These are phyloP conservation scores for Phoma sp. DNA, from an alignment of 2,329 filamentous ascomycete genomes.

Conservation along the genomic window DNA sequence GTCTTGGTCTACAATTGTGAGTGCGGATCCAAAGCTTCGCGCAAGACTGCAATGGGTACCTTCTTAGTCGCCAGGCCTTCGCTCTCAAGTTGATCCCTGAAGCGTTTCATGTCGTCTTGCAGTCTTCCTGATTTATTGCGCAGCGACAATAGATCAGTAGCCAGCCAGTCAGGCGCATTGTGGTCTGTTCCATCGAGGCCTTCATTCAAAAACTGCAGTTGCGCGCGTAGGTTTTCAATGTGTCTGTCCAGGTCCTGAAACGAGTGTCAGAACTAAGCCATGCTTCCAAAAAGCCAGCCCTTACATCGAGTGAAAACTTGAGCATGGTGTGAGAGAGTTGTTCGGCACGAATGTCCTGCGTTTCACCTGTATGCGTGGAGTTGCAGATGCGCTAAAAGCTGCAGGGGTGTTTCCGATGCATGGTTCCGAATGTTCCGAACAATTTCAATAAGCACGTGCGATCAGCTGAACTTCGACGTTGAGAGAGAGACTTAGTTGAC, in stretches of 20 bases:
- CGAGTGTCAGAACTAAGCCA: conserved; percentile 21
- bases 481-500: not conserved
- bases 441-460: not conserved
- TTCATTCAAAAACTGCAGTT: conserved; percentile 39
- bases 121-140: conserved; percentile 42
- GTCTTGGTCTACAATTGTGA: conserved; percentile 23
- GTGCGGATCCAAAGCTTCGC: not conserved
- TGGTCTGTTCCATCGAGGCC: conserved; percentile 44
- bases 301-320: conserved; percentile 38
- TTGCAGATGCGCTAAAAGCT: conserved; percentile 8
- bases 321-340: conserved; percentile 27
- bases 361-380: conserved; percentile 10
- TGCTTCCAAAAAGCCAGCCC: conserved; percentile 2
- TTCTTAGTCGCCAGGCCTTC: conserved; percentile 36
- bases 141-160: conserved; percentile 42
- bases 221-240: conserved; percentile 38
- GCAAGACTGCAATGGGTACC: conserved; percentile 13
- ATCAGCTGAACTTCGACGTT: not conserved
- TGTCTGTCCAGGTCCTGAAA: conserved; percentile 42
- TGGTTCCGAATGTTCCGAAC: conserved; percentile 19
- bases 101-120: conserved; percentile 44
- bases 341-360: conserved; percentile 7
- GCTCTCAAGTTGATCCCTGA: conserved; percentile 37
- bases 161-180: conserved; percentile 45
- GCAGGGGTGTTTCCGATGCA: not conserved